phyloP scores from a whole-genome alignment of 2,329 filamentous ascomycete species.

The Paraphaeosphaeria sporulosa region DNA sequence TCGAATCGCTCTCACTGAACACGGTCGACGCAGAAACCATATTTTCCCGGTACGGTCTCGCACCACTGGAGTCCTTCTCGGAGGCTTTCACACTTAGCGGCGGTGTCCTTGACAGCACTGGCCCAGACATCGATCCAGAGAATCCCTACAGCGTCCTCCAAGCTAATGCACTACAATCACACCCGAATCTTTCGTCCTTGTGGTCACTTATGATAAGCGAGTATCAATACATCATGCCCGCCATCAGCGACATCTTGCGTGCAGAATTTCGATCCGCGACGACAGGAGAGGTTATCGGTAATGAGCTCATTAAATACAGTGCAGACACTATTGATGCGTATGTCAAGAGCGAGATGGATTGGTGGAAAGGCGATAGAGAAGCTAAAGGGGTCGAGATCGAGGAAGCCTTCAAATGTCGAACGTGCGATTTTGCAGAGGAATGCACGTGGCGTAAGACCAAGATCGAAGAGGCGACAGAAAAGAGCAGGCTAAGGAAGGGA shows the following conservation, averaged over 20 bases:
- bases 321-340: conserved; percentile 69
- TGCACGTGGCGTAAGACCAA: conserved; percentile 81
- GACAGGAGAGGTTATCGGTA: conserved; percentile 63
- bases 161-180: conserved; percentile 60
- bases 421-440: conserved; percentile 80
- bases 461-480: conserved; percentile 65
- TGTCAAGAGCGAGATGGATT: conserved; percentile 74
- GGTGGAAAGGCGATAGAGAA: conserved; percentile 82
- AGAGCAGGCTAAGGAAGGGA: conserved; percentile 35
- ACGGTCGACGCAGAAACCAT: conserved; percentile 73
- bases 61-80: conserved; percentile 72
- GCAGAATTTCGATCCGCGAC: conserved; percentile 62
- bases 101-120: conserved; percentile 69
- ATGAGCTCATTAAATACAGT: conserved; percentile 72
- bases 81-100: conserved; percentile 81
- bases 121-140: conserved; percentile 35
- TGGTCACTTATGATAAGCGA: conserved; percentile 71
- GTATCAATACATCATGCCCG: conserved; percentile 61
- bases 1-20: conserved; percentile 77
- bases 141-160: conserved; percentile 44
- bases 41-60: conserved; percentile 74
- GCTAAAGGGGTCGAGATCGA: conserved; percentile 80
- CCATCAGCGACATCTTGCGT: conserved; percentile 63
- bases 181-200: conserved; percentile 67
- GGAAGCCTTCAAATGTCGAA: conserved; percentile 87